Evolutionary conservation across 176 grass and related monocot species (phyloP), one percentile per base, ranked within the genome.

Genomic region (Paspalum notatum): DNA sequence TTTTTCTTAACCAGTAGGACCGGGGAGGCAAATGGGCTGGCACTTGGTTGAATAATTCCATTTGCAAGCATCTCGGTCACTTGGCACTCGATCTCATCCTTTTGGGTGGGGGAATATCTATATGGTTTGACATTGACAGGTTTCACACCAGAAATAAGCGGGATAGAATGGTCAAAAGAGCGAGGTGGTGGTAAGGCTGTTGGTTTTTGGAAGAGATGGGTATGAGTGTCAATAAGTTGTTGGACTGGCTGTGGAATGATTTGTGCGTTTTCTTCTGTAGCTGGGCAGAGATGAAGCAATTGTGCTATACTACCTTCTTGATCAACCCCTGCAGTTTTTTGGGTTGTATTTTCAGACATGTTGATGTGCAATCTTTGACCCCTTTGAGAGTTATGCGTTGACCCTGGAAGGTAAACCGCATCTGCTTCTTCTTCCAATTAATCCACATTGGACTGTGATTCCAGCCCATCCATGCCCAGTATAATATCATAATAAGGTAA

Each of bases 311-410:
- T 0, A 11, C 24, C 0, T 61, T 26, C 0, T 2, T 12, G 4
- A 61, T 0, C 0, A 27, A 2, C 0, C 58, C 58, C 0, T 14
- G 13, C 0, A 61, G 0, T 4, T 61, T 61, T 0, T 0, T 2
- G 0, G 2, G 0, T 6, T 49, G 11, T 3, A 37, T 0, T 0
- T 16, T 4, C 0, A 1, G 1, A 6, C 58, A 61, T 0, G 12
- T 5, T 7, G 24, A 26, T 0, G 25, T 5, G 0, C 0, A 25
- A 5, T 61, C 58, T 0, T 27, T 26, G 0, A 12, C 2, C 0
- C 58, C 58, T 1, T 13, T 24, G 1, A 62, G 1, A 0, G 60
- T 3, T 0, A 62, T 62, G 0, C 26, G 6, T 0, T 11, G 12
- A 0, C 8, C 16, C 0, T 39, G 0, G 2, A 54, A 6, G 0